These are phyloP conservation scores for Bocquillonia castaneifolia DNA, from an alignment of 441 rosid genomes.

Conservation along the genomic window DNA sequence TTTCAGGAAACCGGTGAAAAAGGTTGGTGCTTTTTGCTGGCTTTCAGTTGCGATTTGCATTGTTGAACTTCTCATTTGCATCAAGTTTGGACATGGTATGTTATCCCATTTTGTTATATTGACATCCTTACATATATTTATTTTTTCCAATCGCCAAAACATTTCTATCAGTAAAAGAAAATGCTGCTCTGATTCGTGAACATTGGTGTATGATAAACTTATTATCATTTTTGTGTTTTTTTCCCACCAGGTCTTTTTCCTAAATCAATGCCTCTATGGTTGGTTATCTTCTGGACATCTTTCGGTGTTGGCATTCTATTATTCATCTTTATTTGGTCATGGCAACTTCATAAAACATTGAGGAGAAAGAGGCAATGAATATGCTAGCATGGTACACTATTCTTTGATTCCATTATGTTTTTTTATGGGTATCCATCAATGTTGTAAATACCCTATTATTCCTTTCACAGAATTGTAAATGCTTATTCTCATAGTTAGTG, in stretches of 20 bases:
- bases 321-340: slow-evolving; percentile 72
- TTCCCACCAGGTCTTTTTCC: slow-evolving; percentile 71
- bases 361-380: slow-evolving; percentile 63
- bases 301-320: slow-evolving; percentile 52
- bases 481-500: slow-evolving; percentile 34
- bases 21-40: slow-evolving; percentile 99
- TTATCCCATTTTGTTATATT: slow-evolving; percentile 3
- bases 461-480: slow-evolving; percentile 48
- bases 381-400: slow-evolving; percentile 24
- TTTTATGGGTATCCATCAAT: slow-evolving; percentile 25
- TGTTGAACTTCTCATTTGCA: slow-evolving; percentile 93
- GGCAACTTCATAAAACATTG: slow-evolving; percentile 58
- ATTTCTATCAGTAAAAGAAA: not conserved
- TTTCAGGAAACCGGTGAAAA: slow-evolving; percentile 72
- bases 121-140: not conserved
- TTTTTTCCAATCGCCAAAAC: not conserved
- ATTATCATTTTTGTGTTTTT: not conserved
- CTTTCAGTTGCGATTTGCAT: slow-evolving; percentile 97
- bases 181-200: not conserved
- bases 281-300: slow-evolving; percentile 66
- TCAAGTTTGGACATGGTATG: slow-evolving; percentile 94
- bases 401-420: slow-evolving; percentile 43
- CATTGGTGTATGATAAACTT: not conserved
- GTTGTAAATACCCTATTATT: slow-evolving; percentile 42
- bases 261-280: slow-evolving; percentile 72